Conservation (phyloP, 2,329 filamentous ascomycete genomes). For the Pyricularia grisea region DNA sequence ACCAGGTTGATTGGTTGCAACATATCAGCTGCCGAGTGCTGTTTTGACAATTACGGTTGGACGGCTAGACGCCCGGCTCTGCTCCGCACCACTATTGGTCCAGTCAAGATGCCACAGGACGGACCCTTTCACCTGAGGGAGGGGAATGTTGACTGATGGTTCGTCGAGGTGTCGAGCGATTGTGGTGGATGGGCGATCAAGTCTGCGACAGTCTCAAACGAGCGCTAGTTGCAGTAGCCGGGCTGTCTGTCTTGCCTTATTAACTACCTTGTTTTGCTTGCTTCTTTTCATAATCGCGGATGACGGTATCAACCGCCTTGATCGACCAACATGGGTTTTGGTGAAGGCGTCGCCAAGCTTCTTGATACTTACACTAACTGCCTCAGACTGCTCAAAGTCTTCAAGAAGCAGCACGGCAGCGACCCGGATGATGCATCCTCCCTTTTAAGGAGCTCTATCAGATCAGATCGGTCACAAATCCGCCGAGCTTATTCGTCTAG, state of each 20-base stretch:
- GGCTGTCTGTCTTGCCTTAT: neutral
- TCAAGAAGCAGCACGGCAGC: conserved; percentile 10
- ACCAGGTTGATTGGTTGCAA: neutral
- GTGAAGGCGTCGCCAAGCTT: conserved; percentile 31
- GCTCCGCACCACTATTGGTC: neutral
- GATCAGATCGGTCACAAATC: conserved; percentile 29
- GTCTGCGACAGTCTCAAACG: neutral
- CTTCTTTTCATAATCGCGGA: neutral
- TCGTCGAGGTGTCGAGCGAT: no score
- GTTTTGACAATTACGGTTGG: neutral
- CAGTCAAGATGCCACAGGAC: neutral
- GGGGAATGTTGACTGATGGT: no score
- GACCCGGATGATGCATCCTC: conserved; percentile 11
- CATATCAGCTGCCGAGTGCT: neutral
- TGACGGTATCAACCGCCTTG: neutral
- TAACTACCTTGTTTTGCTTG: neutral
- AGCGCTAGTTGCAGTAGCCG: neutral
- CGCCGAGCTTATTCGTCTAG: conserved; percentile 30
- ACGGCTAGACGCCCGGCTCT: neutral
- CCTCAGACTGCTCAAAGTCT: conserved; percentile 29
- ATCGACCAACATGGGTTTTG: conserved; percentile 24
- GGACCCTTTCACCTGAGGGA: neutral
- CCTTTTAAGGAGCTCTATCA: conserved; percentile 25
- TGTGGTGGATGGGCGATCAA: no score
- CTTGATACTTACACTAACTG: conserved; percentile 38